These are phyloP conservation scores for Colletotrichum nymphaeae DNA, from an alignment of 2,329 filamentous ascomycete species.

Conservation along the genomic window DNA sequence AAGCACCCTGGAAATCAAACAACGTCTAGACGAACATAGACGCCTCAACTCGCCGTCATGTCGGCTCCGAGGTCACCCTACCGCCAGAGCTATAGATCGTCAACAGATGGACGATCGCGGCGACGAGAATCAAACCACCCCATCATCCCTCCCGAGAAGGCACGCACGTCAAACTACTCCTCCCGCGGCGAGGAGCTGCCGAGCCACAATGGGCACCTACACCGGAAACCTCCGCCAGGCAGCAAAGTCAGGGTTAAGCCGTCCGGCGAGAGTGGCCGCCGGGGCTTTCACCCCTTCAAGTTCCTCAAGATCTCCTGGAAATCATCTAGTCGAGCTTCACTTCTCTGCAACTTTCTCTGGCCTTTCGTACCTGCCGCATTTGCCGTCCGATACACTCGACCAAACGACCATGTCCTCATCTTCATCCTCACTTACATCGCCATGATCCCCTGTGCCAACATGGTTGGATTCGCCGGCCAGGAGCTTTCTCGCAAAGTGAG, in stretches of 20 bases:
- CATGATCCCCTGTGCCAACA: constrained; percentile 81
- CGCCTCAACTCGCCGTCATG: constrained; percentile 16
- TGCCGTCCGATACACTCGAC: constrained; percentile 59
- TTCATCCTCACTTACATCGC: constrained; percentile 80
- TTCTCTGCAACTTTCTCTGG: constrained; percentile 78
- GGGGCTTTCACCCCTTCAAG: constrained; percentile 71
- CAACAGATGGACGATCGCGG: constrained; percentile 4
- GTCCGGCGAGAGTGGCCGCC: constrained; percentile 65
- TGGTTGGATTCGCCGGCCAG: constrained; percentile 80
- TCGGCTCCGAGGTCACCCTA: constrained; percentile 31
- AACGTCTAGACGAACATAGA: neutral
- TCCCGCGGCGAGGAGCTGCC: constrained; percentile 10
- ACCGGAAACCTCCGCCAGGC: constrained; percentile 13
- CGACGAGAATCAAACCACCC: constrained; percentile 25
- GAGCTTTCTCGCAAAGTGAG: constrained; percentile 74
- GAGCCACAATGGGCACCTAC: constrained; percentile 18
- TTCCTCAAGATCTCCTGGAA: constrained; percentile 73
- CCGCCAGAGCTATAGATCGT: constrained; percentile 29
- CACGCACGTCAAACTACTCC: constrained; percentile 5
- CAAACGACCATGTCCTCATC: constrained; percentile 68
- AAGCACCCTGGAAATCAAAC: neutral
- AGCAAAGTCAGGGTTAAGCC: constrained; percentile 61
- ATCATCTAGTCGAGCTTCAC: constrained; percentile 73
- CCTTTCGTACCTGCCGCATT: constrained; percentile 80
- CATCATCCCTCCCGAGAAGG: constrained; percentile 20